These are phyloP conservation scores for Trapa incisa DNA, from an alignment of 345 rosid species.

Conservation along the genomic window DNA sequence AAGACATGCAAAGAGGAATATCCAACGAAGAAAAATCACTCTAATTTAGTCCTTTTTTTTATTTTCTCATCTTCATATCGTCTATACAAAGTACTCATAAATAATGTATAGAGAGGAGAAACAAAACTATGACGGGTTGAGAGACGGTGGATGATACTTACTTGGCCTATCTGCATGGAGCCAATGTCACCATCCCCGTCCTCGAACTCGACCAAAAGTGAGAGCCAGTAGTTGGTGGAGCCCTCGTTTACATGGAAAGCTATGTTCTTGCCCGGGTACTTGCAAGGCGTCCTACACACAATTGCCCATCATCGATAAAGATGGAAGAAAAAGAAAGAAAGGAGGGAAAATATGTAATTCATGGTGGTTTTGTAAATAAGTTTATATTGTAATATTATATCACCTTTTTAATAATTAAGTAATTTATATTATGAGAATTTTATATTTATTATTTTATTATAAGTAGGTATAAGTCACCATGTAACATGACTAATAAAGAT, in stretches of 20 bases:
- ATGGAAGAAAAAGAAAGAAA: neutral
- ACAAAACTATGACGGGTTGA: neutral
- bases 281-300: constrained; percentile 62
- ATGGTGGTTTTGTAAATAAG: too few species aligned
- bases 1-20: too few species aligned
- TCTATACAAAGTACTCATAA: too few species aligned
- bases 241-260: constrained; percentile 92
- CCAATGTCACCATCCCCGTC: constrained; percentile 97
- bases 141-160: constrained; percentile 16
- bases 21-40: too few species aligned
- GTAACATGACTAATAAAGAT: too few species aligned
- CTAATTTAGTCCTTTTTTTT: neutral
- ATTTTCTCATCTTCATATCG: neutral
- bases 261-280: constrained; percentile 64
- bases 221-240: constrained; percentile 70
- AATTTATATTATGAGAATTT: too few species aligned
- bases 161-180: constrained; percentile 81
- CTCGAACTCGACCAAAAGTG: constrained; percentile 88
- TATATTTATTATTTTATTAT: too few species aligned
- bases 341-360: neutral
- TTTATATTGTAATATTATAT: too few species aligned
- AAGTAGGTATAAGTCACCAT: too few species aligned
- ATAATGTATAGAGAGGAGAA: neutral
- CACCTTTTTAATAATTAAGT: too few species aligned
- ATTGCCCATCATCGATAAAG: neutral